phyloP scores from a whole-genome alignment of 2,329 filamentous ascomycete species.

The Penicillium sp. region DNA sequence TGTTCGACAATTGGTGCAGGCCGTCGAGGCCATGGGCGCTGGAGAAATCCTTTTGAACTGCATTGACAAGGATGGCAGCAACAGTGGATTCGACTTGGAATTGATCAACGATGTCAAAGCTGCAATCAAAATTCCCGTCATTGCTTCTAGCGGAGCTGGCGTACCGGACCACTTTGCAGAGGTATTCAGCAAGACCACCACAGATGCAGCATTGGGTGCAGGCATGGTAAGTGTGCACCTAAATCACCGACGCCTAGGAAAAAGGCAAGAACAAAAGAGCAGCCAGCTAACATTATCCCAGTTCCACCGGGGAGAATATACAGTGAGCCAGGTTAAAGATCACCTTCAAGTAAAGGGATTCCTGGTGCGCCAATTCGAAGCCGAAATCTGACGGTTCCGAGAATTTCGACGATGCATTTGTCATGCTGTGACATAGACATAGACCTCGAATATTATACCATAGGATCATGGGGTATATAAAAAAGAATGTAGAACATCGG shows the following conservation, averaged over 20 bases:
- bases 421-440: background rate
- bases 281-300: slow-evolving; percentile 24
- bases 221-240: slow-evolving; percentile 67
- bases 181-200: slow-evolving; percentile 78
- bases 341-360: slow-evolving; percentile 67
- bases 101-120: slow-evolving; percentile 81
- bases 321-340: slow-evolving; percentile 89
- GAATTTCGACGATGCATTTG: background rate
- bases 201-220: slow-evolving; percentile 89
- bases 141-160: slow-evolving; percentile 89
- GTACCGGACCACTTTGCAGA: slow-evolving; percentile 82
- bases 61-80: slow-evolving; percentile 94
- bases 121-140: slow-evolving; percentile 86
- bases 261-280: background rate
- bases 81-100: slow-evolving; percentile 90
- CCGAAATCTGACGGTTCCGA: slow-evolving; percentile 9
- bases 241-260: background rate
- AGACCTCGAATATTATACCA: background rate
- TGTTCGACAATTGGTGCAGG: slow-evolving; percentile 78
- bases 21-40: slow-evolving; percentile 91
- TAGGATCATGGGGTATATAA: background rate
- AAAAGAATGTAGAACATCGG: too few species aligned
- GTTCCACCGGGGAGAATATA: slow-evolving; percentile 94
- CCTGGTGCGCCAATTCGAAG: slow-evolving; percentile 74
- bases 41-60: slow-evolving; percentile 95